Conservation (phyloP, 495 filamentous ascomycete species). For the Beverwykella pulmonaria region DNA sequence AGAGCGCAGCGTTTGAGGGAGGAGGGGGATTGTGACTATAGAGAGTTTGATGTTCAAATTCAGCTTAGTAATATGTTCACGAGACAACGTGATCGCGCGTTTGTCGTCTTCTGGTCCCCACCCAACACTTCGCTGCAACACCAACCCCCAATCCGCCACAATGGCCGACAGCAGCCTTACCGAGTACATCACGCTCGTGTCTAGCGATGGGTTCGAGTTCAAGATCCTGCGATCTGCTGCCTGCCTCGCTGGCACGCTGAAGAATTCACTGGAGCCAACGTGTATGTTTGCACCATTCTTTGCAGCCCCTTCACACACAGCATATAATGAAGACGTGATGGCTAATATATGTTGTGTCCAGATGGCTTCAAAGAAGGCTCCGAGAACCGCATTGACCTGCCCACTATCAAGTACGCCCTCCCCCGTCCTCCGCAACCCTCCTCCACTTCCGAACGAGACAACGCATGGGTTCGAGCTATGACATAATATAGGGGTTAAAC, state of each 20-base stretch:
- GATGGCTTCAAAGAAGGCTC: slow-evolving; percentile 71
- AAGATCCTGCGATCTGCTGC: slow-evolving; percentile 77
- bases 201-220: slow-evolving; percentile 86
- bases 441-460: neutral
- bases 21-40: too few relatives aligned
- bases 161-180: slow-evolving; percentile 16
- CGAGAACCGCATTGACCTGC: slow-evolving; percentile 66
- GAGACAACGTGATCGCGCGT: slow-evolving; percentile 30
- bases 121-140: neutral
- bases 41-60: neutral
- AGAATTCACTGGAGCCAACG: slow-evolving; percentile 78
- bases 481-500: neutral
- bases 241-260: slow-evolving; percentile 73
- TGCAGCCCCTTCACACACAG: slow-evolving; percentile 4
- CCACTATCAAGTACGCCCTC: slow-evolving; percentile 69
- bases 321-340: too few relatives aligned
- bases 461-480: neutral
- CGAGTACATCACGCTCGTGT: slow-evolving; percentile 85
- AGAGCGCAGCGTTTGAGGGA: too few relatives aligned
- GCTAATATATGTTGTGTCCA: slow-evolving; percentile 39
- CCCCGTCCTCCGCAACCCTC: slow-evolving; percentile 23
- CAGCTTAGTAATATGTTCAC: slow-evolving; percentile 1
- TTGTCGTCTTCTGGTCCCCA: neutral
- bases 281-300: slow-evolving; percentile 56
- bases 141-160: neutral